Percentiles rank a stretch among this genome's conserved stretches.
Evolutionary conservation across 139 green algal species (phyloP).

Genomic region (Coelastrella sp.): DNA sequence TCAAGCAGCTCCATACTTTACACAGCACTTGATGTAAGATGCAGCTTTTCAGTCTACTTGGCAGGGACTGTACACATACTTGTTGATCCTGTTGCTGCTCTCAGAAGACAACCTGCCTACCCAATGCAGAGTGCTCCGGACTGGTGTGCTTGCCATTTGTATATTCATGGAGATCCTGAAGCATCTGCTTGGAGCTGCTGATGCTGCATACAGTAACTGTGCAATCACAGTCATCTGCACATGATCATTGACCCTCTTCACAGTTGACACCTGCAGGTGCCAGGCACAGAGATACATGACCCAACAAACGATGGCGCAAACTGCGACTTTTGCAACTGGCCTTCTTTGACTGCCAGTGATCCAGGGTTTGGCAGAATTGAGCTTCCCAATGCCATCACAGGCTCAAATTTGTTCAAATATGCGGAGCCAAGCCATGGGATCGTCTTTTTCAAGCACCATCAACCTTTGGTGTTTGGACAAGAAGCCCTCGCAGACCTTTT

Average conservation of each 20-base stretch:
- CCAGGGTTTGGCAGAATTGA: conserved; percentile 41
- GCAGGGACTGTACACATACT: too few relatives aligned
- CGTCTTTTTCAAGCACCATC: conserved; percentile 85
- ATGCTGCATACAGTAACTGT: too few relatives aligned
- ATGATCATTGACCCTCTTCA: background rate
- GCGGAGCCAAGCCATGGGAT: conserved; percentile 79
- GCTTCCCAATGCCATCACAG: conserved; percentile 68
- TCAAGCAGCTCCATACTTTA: too few relatives aligned
- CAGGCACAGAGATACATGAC: conserved; percentile 15
- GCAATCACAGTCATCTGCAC: too few relatives aligned
- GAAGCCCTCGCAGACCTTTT: conserved; percentile 73
- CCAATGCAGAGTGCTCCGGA: too few relatives aligned
- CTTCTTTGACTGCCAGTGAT: conserved; percentile 12
- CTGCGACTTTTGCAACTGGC: conserved; percentile 45
- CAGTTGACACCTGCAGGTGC: background rate
- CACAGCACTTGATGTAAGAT: too few relatives aligned
- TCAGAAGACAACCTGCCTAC: too few relatives aligned
- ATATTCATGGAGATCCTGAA: too few relatives aligned
- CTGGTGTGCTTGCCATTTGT: too few relatives aligned
- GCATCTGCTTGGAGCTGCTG: too few relatives aligned
- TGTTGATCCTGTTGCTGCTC: too few relatives aligned
- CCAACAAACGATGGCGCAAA: conserved; percentile 19
- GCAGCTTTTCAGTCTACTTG: too few relatives aligned
- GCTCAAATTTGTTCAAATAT: conserved; percentile 80
- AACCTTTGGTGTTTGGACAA: conserved; percentile 78